Percentiles rank a stretch among this genome's conserved stretches.
Evolutionary conservation across 352 stramenopile species (phyloP).

Genomic region (Blastocystis sp.): DNA sequence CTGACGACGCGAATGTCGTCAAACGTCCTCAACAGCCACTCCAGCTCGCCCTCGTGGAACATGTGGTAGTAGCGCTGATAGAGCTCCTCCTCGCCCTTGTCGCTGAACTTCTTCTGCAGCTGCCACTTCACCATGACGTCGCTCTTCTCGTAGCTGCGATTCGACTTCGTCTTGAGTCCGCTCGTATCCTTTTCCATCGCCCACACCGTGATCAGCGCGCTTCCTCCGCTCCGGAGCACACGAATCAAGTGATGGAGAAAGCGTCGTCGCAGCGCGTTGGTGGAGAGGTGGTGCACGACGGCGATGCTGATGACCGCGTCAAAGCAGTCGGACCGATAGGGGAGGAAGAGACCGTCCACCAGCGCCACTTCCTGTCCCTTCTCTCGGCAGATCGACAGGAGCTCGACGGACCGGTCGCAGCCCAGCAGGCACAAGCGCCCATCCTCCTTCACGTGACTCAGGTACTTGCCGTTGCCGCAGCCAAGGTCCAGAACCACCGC

Average conservation of each 20-base stretch:
- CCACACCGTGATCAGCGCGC: slow-evolving; percentile 85
- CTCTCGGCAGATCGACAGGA: slow-evolving; percentile 78
- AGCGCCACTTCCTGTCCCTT: slow-evolving; percentile 76
- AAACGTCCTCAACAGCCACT: slow-evolving; percentile 78
- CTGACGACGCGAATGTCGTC: slow-evolving; percentile 18
- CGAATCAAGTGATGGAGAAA: slow-evolving; percentile 81
- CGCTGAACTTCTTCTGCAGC: background rate
- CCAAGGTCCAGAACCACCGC: slow-evolving; percentile 84
- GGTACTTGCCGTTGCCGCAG: slow-evolving; percentile 86
- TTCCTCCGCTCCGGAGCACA: slow-evolving; percentile 79
- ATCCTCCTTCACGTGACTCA: slow-evolving; percentile 78
- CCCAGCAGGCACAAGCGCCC: slow-evolving; percentile 79
- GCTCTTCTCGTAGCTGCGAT: slow-evolving; percentile 34
- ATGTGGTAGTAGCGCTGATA: slow-evolving; percentile 88
- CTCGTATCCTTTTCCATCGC: slow-evolving; percentile 81
- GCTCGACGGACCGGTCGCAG: slow-evolving; percentile 77
- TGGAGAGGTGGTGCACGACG: slow-evolving; percentile 87
- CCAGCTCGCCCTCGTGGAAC: slow-evolving; percentile 83
- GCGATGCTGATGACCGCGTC: slow-evolving; percentile 87
- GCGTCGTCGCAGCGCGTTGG: slow-evolving; percentile 78
- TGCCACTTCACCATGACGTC: slow-evolving; percentile 85
- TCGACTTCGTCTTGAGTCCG: slow-evolving; percentile 44
- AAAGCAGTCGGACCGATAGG: slow-evolving; percentile 79
- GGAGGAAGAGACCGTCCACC: slow-evolving; percentile 83
- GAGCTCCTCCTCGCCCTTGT: slow-evolving; percentile 56